Evolutionary conservation across 257 asterid genomes (phyloP), one percentile per base, ranked within the genome.

Genomic region (Oldenlandia corymbosa): DNA sequence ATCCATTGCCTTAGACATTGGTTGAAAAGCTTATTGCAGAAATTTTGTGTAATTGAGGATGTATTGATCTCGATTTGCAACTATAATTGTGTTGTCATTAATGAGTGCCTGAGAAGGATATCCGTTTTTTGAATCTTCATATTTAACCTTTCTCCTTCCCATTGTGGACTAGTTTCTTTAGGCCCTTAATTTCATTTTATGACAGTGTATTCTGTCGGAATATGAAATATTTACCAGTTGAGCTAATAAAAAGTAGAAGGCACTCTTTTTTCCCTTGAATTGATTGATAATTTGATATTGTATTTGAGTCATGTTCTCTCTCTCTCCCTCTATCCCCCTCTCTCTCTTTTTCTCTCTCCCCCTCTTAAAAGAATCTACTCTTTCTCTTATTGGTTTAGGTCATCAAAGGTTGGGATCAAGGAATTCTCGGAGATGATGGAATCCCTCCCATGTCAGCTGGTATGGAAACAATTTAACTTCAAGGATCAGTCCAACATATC

Each of bases 351-450:
- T n/a, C n/a, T n/a, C n/a, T n/a, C n/a, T n/a, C n/a, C n/a, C n/a
- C n/a, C n/a, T n/a, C n/a, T n/a, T n/a, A n/a, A n/a, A n/a, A n/a
- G n/a, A n/a, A n/a, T n/a, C n/a, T n/a, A n/a, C n/a, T n/a, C n/a
- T n/a, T n/a, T n/a, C n/a, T n/a, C n/a, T 4, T 27, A 9, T 17
- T 45, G 51, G 1, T 28, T 61, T 47, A 90, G 97, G 98, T 91
- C 63, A 91, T 91, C 69, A 88, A 83, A 80, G 96, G 98, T 64
- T 91, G 98, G 98, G 98, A 91, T 81, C 79, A 78, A 65, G 98
- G 96, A 56, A 88, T 91, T 74, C 67, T 88, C 12, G 96, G 98
- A 43, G 94, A 90, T 28, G 95, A 88, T 62, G 95, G 96, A 50
- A 58, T 90, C 68, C 98, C 96, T 39, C 84, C 94, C 72, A 88